Evolutionary conservation across 345 rosid species (phyloP), one percentile per base, ranked within the genome.

Genomic region (Anastatica hierochuntica): DNA sequence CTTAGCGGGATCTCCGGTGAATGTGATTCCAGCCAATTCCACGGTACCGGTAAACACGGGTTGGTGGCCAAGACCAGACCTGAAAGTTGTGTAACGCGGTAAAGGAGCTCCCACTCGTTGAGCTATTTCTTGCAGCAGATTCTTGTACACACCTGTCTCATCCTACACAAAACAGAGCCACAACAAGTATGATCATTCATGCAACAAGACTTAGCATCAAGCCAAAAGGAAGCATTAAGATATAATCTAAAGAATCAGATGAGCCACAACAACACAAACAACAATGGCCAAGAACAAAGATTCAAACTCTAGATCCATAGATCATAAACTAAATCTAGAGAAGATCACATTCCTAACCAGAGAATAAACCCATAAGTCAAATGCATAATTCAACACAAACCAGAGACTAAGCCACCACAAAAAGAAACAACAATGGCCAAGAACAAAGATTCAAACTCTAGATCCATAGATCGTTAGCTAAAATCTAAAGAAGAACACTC

Each of bases 81-180:
- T 78, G 63, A 71, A 81, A 29, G 98, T 92, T 1, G 80, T 85
- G 55, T 92, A 92, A 10, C 80, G 90, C 0, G 98, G 98, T 60
- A 92, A 52, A 14, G 98, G 96, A 36, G 95, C 94, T 49, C 90
- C 86, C 38, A 88, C 96, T 77, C 98, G 77, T 64, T 92, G 98
- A 44, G 98, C 85, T 63, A 92, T 92, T 60, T 92, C 98, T 70
- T 92, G 98, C 61, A 92, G 67, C 14, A 92, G 80, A 69, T 92
- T 92, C 78, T 92, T 92, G 72, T 92, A 92, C 57, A 92, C 96
- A 43, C 98, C 98, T 0, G 98, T 92, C 86, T 92, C 98, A 77
- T 92, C 98, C 98, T 92, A 48, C 45, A 60, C n/a, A n/a, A 7
- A 58, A 64, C 70, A 48, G 15, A 66, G 23, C 20, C 62, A 10